A percentile compares a stretch with the other conserved stretches of the same genome.
phyloP scores from a whole-genome alignment of 2,329 filamentous ascomycete species.

The Ophiostoma ulmi region DNA sequence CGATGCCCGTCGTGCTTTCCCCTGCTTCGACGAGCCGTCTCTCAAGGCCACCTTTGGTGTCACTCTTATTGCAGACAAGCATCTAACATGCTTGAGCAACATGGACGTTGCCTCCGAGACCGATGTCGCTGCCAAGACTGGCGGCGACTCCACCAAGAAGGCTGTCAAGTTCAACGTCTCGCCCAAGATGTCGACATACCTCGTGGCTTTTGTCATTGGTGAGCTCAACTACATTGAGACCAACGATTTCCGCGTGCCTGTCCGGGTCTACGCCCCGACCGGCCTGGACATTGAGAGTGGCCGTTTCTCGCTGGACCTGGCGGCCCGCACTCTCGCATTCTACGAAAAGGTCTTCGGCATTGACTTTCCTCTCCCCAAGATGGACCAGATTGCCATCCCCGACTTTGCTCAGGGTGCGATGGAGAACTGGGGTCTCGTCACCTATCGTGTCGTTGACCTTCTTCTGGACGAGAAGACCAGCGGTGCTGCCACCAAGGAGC shows the following conservation, averaged over 20 bases:
- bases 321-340: constrained; percentile 82
- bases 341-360: constrained; percentile 94
- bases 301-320: constrained; percentile 82
- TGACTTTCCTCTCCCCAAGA: constrained; percentile 82
- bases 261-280: constrained; percentile 88
- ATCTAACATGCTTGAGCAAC: constrained; percentile 88
- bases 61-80: constrained; percentile 83
- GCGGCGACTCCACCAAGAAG: constrained; percentile 64
- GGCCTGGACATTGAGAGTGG: constrained; percentile 88
- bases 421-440: constrained; percentile 98
- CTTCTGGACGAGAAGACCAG: constrained; percentile 88
- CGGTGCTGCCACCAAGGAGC: constrained; percentile 82
- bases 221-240: constrained; percentile 93
- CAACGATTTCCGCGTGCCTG: constrained; percentile 81
- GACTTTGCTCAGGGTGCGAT: constrained; percentile 95
- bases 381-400: constrained; percentile 94
- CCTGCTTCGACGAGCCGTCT: constrained; percentile 93
- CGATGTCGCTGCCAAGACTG: constrained; percentile 57
- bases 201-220: constrained; percentile 88
- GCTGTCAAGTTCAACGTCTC: constrained; percentile 88
- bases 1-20: constrained; percentile 86
- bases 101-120: constrained; percentile 87
- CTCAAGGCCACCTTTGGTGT: constrained; percentile 91
- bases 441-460: constrained; percentile 87
- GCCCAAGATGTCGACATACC: constrained; percentile 92